These are phyloP conservation scores for Dothistroma pini DNA, from an alignment of 2,329 filamentous ascomycete genomes.

Conservation along the genomic window DNA sequence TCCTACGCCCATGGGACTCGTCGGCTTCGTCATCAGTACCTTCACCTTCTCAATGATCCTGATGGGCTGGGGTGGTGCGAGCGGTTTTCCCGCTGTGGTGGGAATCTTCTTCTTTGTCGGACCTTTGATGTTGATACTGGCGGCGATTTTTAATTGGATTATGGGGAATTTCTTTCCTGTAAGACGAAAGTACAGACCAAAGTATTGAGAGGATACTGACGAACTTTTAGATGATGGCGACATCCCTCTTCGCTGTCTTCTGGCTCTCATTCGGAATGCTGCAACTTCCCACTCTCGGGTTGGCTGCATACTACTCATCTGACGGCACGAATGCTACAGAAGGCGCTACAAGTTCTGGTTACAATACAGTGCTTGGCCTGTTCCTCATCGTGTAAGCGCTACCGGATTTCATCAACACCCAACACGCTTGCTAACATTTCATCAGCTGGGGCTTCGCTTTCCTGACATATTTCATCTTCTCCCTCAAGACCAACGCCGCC, in stretches of 20 bases:
- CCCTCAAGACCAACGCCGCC: slow-evolving; percentile 49
- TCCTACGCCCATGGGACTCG: slow-evolving; percentile 30
- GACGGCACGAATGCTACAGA: slow-evolving; percentile 42
- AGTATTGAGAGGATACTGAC: neutral
- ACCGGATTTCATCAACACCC: neutral
- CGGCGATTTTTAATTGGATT: slow-evolving; percentile 53
- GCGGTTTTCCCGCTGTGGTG: slow-evolving; percentile 35
- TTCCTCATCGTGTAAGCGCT: slow-evolving; percentile 43
- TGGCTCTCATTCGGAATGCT: slow-evolving; percentile 53
- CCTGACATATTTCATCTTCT: slow-evolving; percentile 52
- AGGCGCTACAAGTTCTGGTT: slow-evolving; percentile 43
- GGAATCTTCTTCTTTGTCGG: slow-evolving; percentile 46
- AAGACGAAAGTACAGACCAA: neutral
- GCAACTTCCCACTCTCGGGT: slow-evolving; percentile 48
- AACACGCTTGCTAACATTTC: neutral
- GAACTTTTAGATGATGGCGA: slow-evolving; percentile 16
- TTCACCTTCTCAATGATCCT: slow-evolving; percentile 41
- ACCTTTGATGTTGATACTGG: slow-evolving; percentile 46
- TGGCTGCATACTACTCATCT: slow-evolving; percentile 44
- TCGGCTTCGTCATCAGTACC: slow-evolving; percentile 40
- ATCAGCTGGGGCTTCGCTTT: slow-evolving; percentile 49
- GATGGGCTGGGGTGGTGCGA: slow-evolving; percentile 41
- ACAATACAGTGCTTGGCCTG: slow-evolving; percentile 49
- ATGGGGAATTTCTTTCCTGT: slow-evolving; percentile 49
- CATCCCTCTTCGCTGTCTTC: slow-evolving; percentile 52